Base-by-base conservation (phyloP, 2,329 filamentous ascomycete genomes). In the Venturia pyrina region DNA sequence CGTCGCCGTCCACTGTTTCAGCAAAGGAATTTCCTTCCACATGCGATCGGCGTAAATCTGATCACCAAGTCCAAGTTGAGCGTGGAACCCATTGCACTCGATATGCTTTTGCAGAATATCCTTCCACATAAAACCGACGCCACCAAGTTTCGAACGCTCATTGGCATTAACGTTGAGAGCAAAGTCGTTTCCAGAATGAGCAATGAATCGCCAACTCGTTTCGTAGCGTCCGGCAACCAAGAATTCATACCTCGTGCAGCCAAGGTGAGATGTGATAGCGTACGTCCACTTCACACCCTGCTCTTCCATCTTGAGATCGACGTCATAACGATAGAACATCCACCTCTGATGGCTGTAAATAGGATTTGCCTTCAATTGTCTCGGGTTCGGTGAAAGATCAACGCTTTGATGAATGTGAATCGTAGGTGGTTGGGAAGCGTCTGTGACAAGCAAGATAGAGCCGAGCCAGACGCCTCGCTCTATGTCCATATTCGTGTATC, bases 201-300 rank as follows among this genome's bases (percentile, higher is more conserved):
- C 91, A 71, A 98, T 89, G 75, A 98, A 98, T 32, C 93, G 88
- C 95, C 95, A 99, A 72, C 89, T 93, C 0, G 87, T 91, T 78
- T 99, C 95, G 69, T 91, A 82, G 67, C 91, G 88, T 7, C 93
- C 93, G 24, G 95, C 95, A 21, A 99, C 90, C 24, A 97, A 83
- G 75, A 99, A 99, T 73, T 99, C 95, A 76, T 98, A 99, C 34
- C 95, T 86, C n/a, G 95, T 98, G 78, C 95, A 99, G 43, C 95
- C 95, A 24, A 98, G 82, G 73, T 98, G 93, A 0, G 95, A 98
- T 0, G 95, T 99, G 63, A 99, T 93, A 1, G 95, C 95, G 73
- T 99, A 99, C 0, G 95, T 99, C 95, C 95, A 99, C 73, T 95
- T 89, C 0, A 91, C 89, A 40, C 86, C 84, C 34, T 82, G 83